Evolutionary conservation across 495 filamentous ascomycete genomes (phyloP).

Genomic region (Penicillium canescens): DNA sequence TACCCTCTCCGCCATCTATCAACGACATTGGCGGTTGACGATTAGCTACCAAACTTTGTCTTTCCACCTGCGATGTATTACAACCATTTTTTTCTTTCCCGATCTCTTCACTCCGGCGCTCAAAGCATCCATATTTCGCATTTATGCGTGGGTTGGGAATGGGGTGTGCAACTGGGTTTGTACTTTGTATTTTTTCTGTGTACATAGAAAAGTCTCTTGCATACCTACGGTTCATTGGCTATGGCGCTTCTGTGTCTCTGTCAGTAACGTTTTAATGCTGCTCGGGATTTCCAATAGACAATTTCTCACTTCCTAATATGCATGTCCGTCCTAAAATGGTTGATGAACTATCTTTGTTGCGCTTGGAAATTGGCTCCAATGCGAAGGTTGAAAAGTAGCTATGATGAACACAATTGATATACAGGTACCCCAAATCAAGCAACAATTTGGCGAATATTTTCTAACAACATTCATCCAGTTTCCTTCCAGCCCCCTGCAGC

Average conservation of each 20-base stretch:
- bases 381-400: no score
- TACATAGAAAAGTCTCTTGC: constrained; percentile 50
- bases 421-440: not conserved
- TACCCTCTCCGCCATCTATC: constrained; percentile 32
- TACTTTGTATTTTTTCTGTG: constrained; percentile 38
- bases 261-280: constrained; percentile 37
- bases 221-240: constrained; percentile 36
- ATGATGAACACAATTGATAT: no score
- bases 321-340: not conserved
- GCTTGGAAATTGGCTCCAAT: not conserved
- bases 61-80: constrained; percentile 46
- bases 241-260: constrained; percentile 28
- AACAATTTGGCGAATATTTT: no score
- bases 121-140: constrained; percentile 47
- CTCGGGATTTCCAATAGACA: constrained; percentile 33
- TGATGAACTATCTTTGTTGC: not conserved
- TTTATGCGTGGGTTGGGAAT: constrained; percentile 47
- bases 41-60: constrained; percentile 21
- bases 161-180: constrained; percentile 50
- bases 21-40: constrained; percentile 32
- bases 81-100: constrained; percentile 31
- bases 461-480: no score
- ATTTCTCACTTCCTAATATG: constrained; percentile 11
- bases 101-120: constrained; percentile 54
- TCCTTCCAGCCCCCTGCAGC: no score